Evolutionary conservation across 2,329 filamentous ascomycete genomes (phyloP).

Genomic region (Pestalotiopsis fici): DNA sequence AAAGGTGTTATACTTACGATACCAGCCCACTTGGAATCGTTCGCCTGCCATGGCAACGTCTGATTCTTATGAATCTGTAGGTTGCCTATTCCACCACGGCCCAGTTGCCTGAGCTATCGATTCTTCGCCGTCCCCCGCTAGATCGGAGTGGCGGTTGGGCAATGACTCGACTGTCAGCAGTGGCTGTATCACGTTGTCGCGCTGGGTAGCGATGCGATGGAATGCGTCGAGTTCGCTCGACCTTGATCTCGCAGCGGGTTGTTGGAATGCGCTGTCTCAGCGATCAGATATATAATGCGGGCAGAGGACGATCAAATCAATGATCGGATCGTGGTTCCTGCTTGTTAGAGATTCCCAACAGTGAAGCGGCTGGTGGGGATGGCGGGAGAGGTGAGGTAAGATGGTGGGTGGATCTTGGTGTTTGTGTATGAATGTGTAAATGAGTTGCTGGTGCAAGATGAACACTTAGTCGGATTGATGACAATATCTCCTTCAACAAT

Average conservation of each 20-base stretch:
- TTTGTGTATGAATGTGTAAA: conserved; percentile 2
- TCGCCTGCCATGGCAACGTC: conserved; percentile 19
- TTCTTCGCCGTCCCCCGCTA: conserved; percentile 8
- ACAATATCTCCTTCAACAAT: not conserved
- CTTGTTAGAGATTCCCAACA: conserved; percentile 7
- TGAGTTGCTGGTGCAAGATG: not conserved
- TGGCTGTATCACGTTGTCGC: not conserved
- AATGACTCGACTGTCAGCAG: not conserved
- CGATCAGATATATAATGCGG: not conserved
- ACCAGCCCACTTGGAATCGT: conserved; percentile 31
- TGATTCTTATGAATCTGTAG: not conserved
- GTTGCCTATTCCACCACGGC: not conserved
- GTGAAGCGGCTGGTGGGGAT: not conserved
- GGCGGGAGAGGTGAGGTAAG: not conserved
- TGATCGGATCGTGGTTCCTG: conserved; percentile 6
- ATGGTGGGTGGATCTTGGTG: not conserved
- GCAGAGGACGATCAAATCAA: not conserved
- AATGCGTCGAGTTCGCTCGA: not conserved
- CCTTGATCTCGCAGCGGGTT: not conserved
- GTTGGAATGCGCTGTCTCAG: conserved; percentile 4
- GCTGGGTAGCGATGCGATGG: not conserved
- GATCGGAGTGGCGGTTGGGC: conserved; percentile 6
- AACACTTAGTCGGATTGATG: conserved; percentile 6
- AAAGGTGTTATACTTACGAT: conserved; percentile 25
- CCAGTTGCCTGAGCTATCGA: conserved; percentile 1